Percentiles rank a stretch among this genome's conserved stretches.
Evolutionary conservation across 176 grass and related monocot genomes (phyloP).

Genomic region (Phragmites australis): DNA sequence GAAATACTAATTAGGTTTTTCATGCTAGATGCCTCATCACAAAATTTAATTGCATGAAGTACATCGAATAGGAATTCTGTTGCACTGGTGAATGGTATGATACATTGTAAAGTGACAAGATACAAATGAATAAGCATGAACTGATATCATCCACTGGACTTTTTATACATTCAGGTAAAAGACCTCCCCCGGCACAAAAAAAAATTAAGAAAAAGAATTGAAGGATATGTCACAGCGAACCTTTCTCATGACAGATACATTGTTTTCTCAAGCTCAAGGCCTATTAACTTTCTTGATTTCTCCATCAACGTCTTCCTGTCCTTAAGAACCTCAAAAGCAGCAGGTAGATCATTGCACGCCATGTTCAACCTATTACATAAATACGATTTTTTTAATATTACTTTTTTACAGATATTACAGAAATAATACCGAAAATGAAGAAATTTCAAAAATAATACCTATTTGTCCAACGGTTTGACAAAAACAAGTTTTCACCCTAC

Average conservation of each 20-base stretch:
- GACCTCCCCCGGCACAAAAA: background rate
- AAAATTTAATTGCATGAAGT: constrained; percentile 29
- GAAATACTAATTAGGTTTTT: constrained; percentile 23
- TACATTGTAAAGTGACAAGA: constrained; percentile 37
- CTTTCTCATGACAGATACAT: constrained; percentile 42
- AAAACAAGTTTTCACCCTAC: no score
- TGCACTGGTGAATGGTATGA: constrained; percentile 17
- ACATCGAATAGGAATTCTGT: constrained; percentile 9
- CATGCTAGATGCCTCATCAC: constrained; percentile 32
- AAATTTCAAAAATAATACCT: no score
- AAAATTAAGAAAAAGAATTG: constrained; percentile 9
- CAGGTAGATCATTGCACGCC: constrained; percentile 47
- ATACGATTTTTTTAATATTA: no score
- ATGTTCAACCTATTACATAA: constrained; percentile 48
- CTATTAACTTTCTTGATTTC: constrained; percentile 36
- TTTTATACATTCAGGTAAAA: constrained; percentile 20
- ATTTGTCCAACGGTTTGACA: no score
- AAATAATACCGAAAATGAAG: no score
- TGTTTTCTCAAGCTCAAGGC: constrained; percentile 48
- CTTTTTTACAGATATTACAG: no score
- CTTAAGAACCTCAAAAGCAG: constrained; percentile 30
- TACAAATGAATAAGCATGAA: constrained; percentile 22
- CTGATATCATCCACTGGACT: constrained; percentile 14
- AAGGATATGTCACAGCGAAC: constrained; percentile 41
- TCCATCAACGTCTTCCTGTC: constrained; percentile 33